Evolutionary conservation across 306 rosid species (phyloP).

Genomic region (Malus asiatica): DNA sequence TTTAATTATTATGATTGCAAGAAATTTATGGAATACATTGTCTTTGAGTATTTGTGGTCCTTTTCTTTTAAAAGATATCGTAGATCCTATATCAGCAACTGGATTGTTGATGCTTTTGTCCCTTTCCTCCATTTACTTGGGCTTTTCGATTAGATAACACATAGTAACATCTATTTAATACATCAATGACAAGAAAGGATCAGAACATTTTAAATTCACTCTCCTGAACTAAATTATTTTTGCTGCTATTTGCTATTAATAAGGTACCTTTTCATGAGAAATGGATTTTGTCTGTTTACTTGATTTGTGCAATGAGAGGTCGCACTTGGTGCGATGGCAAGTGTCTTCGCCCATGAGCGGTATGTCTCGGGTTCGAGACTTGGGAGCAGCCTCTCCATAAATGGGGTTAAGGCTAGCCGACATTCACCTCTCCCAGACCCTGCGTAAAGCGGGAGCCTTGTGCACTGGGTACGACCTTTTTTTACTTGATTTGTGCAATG

Average conservation of each 20-base stretch:
- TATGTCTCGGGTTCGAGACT: no score
- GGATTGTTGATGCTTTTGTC: background rate
- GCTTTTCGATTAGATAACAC: background rate
- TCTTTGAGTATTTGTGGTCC: background rate
- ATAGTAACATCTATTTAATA: background rate
- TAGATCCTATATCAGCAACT: background rate
- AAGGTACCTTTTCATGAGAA: background rate
- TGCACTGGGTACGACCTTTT: no score
- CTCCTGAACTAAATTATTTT: background rate
- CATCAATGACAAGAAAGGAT: background rate
- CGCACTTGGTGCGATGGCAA: no score
- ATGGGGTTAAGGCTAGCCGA: no score
- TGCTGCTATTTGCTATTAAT: background rate
- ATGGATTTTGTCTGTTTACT: background rate
- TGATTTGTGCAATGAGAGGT: background rate
- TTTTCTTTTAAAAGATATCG: background rate
- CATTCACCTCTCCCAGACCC: no score
- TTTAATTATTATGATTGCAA: background rate
- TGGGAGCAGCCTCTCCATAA: no score
- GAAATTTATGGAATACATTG: background rate
- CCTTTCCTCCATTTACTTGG: background rate
- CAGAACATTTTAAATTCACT: background rate
- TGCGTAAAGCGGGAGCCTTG: no score
- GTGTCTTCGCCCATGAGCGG: no score
- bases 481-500: background rate